A percentile compares a stretch with the other conserved stretches of the same genome.
Conservation (phyloP, 257 asterid genomes). For the Parsonsia alboflavescens region DNA sequence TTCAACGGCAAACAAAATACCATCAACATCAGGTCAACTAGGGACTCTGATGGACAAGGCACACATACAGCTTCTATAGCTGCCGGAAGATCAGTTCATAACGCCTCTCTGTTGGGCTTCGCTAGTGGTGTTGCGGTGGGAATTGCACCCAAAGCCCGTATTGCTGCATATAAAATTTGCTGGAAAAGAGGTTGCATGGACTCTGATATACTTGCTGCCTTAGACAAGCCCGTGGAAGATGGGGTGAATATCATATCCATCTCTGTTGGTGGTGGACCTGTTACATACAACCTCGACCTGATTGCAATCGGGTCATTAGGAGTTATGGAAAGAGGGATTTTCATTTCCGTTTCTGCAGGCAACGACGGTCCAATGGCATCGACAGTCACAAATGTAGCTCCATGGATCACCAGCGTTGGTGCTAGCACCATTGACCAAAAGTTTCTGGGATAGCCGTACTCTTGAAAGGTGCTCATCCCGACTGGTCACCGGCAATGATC, state of each 20-base stretch:
- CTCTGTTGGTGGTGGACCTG: constrained; percentile 72
- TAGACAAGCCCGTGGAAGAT: constrained; percentile 83
- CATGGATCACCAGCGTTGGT: constrained; percentile 88
- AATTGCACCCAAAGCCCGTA: constrained; percentile 73
- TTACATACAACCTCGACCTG: constrained; percentile 55
- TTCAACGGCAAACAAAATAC: constrained; percentile 27
- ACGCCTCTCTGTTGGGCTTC: constrained; percentile 66
- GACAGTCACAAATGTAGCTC: constrained; percentile 76
- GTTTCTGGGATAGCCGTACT: constrained; percentile 77
- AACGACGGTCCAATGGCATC: constrained; percentile 64
- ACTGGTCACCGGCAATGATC: constrained; percentile 96
- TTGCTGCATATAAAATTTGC: constrained; percentile 71
- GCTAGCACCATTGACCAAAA: constrained; percentile 88
- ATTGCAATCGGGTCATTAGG: constrained; percentile 78
- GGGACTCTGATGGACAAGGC: constrained; percentile 79
- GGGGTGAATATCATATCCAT: constrained; percentile 69
- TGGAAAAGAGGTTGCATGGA: constrained; percentile 80
- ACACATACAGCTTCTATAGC: constrained; percentile 91
- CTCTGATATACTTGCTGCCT: constrained; percentile 76
- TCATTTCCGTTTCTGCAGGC: constrained; percentile 79
- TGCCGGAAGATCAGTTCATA: constrained; percentile 61
- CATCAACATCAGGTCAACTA: constrained; percentile 44
- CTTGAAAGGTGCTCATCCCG: constrained; percentile 79
- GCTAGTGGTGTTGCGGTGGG: constrained; percentile 72
- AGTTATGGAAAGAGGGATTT: constrained; percentile 66